These are phyloP conservation scores for Russula vinacea DNA, from an alignment of 768 basidiomycete species.

Conservation along the genomic window DNA sequence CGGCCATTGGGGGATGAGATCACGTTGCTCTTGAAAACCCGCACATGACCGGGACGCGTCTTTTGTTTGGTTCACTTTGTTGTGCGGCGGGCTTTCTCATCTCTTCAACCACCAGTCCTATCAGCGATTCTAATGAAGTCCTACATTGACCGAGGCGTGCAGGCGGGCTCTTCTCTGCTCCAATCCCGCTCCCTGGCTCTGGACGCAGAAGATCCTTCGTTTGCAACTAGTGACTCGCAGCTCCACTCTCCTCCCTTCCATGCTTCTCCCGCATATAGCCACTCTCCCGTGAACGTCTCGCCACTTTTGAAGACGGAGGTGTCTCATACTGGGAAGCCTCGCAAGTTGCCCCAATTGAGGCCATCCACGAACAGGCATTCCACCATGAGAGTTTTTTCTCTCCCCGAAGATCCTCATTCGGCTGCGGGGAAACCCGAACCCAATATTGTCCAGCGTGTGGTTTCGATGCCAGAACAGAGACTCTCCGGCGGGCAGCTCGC, in stretches of 20 bases:
- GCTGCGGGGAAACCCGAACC: constrained; percentile 8
- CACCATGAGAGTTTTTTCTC: constrained; percentile 24
- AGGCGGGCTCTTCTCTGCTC: constrained; percentile 20
- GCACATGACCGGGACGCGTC: constrained; percentile 27
- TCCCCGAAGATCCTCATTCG: constrained; percentile 24
- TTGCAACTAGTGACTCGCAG: background rate
- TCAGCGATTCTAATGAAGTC: constrained; percentile 10
- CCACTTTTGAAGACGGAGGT: background rate
- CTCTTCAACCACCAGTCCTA: constrained; percentile 8
- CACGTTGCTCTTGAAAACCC: background rate
- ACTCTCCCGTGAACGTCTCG: constrained; percentile 4
- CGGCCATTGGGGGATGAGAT: background rate
- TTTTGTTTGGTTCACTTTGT: constrained; percentile 15
- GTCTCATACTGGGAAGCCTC: constrained; percentile 20
- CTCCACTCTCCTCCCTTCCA: constrained; percentile 13
- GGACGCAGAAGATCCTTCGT: constrained; percentile 8
- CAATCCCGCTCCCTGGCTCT: background rate
- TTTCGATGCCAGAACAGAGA: constrained; percentile 30
- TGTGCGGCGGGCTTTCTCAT: background rate
- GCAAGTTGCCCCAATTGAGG: constrained; percentile 24
- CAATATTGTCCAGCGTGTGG: constrained; percentile 17
- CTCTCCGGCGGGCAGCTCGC: constrained; percentile 3
- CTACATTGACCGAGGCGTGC: constrained; percentile 29
- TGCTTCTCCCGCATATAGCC: constrained; percentile 28
- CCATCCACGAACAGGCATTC: constrained; percentile 18